A percentile compares a stretch with the other conserved stretches of the same genome.
phyloP scores from a whole-genome alignment of 2,329 filamentous ascomycete species.

The Cladosporium austrohemisphaericum region DNA sequence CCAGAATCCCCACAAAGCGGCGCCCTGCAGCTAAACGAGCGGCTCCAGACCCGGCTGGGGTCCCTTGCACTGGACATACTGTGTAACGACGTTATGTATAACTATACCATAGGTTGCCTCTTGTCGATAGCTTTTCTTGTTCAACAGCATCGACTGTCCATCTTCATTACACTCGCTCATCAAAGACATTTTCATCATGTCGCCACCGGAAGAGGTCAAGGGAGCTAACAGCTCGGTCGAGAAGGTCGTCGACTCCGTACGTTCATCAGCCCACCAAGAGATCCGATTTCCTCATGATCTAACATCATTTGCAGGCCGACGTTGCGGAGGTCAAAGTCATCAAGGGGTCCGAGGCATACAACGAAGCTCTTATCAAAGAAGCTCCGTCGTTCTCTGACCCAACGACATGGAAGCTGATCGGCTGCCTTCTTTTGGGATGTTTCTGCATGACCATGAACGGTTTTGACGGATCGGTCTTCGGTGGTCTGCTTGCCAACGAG shows the following conservation, averaged over 20 bases:
- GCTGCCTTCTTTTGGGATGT: conserved; percentile 35
- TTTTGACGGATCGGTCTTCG: conserved; percentile 57
- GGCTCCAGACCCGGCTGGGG: conserved; percentile 12
- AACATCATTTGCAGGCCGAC: conserved; percentile 10
- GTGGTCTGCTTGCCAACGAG: conserved; percentile 49
- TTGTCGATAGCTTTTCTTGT: neutral
- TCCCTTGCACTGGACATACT: neutral
- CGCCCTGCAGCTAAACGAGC: conserved; percentile 13
- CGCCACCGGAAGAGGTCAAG: conserved; percentile 10
- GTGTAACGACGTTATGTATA: conserved; percentile 5
- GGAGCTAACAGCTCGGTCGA: conserved; percentile 5
- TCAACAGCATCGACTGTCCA: conserved; percentile 1
- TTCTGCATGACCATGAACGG: conserved; percentile 46
- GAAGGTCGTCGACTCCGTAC: conserved; percentile 12
- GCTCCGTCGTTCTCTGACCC: conserved; percentile 33
- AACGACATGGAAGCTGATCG: conserved; percentile 23
- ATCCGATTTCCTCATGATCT: neutral
- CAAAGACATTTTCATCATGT: conserved; percentile 7
- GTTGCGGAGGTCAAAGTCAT: conserved; percentile 44
- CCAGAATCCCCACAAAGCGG: conserved; percentile 13
- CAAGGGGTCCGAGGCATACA: conserved; percentile 52
- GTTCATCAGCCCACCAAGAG: neutral
- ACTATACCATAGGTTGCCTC: conserved; percentile 5
- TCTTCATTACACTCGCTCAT: conserved; percentile 2
- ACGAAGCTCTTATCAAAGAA: conserved; percentile 54